phyloP scores from a whole-genome alignment of 345 rosid genomes.

The Lenwebbia sp. region DNA sequence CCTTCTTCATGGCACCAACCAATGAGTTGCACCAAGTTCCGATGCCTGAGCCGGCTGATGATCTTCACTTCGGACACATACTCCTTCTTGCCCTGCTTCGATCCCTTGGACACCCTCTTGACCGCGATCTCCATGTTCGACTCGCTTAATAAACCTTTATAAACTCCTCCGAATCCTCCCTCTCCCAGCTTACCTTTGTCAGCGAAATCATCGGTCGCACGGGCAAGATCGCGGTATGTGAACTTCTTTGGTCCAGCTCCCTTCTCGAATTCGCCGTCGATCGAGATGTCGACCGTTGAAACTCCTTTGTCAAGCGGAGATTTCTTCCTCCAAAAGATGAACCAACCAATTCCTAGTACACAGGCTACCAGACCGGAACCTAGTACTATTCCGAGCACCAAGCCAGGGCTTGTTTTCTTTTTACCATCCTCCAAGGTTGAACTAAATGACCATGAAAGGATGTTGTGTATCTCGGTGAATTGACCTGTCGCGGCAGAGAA shows the following conservation, averaged over 20 bases:
- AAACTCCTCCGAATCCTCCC: constrained; percentile 54
- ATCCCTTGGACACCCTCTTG: constrained; percentile 35
- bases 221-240: constrained; percentile 20
- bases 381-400: constrained; percentile 4
- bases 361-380: constrained; percentile 8
- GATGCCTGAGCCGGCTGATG: constrained; percentile 38
- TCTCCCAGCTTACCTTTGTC: constrained; percentile 38
- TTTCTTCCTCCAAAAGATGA: constrained; percentile 11
- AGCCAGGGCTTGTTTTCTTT: not conserved
- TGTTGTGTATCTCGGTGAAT: constrained; percentile 19
- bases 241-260: constrained; percentile 44
- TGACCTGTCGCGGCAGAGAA: constrained; percentile 48
- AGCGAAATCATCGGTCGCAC: constrained; percentile 24
- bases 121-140: constrained; percentile 28
- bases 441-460: constrained; percentile 25
- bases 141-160: constrained; percentile 24
- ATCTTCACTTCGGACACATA: constrained; percentile 40
- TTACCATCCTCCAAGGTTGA: constrained; percentile 20
- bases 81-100: constrained; percentile 32
- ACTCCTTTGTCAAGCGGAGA: not conserved
- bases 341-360: constrained; percentile 7
- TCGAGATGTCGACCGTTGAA: constrained; percentile 1
- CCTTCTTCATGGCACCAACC: constrained; percentile 52
- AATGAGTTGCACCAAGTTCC: constrained; percentile 38
- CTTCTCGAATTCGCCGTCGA: constrained; percentile 32